A percentile compares a stretch with the other conserved stretches of the same genome.
Evolutionary conservation across 2,329 filamentous ascomycete species (phyloP).

Genomic region (Epichloe uncinata): DNA sequence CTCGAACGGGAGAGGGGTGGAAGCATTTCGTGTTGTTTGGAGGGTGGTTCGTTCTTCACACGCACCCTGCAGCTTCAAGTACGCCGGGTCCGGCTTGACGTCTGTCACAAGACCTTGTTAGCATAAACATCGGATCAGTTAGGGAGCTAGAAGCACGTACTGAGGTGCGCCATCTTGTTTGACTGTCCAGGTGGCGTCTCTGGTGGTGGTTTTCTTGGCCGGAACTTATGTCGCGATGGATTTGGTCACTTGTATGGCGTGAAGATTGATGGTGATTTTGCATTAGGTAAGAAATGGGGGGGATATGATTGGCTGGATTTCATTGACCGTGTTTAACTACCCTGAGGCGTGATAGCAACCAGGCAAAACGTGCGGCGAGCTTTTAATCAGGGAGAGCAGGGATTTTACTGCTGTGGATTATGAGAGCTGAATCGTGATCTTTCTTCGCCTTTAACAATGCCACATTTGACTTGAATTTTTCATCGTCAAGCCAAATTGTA

Average conservation of each 20-base stretch:
- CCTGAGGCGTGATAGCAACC: neutral
- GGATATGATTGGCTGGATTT: neutral
- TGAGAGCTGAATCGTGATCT: too few species aligned
- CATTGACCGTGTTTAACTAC: neutral
- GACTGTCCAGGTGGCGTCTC: conserved; percentile 12
- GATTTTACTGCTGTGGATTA: too few species aligned
- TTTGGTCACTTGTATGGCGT: neutral
- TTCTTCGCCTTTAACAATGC: too few species aligned
- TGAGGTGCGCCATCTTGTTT: conserved; percentile 27
- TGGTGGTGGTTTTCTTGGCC: conserved; percentile 8
- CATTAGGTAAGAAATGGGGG: conserved; percentile 5
- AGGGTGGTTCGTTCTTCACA: conserved; percentile 7
- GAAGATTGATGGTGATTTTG: neutral
- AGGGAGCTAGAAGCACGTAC: conserved; percentile 12
- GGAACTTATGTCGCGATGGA: conserved; percentile 11
- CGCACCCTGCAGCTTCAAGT: conserved; percentile 27
- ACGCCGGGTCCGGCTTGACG: conserved; percentile 29
- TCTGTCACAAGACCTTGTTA: conserved; percentile 18
- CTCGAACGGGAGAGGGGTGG: neutral
- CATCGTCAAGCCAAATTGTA: too few species aligned
- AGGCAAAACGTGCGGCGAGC: too few species aligned
- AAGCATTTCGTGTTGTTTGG: neutral
- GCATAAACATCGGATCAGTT: conserved; percentile 6
- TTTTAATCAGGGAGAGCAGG: too few species aligned
- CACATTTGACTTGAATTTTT: too few species aligned